Conservation (phyloP, 176 grass and related monocot genomes). For the Microstegium vimineum region DNA sequence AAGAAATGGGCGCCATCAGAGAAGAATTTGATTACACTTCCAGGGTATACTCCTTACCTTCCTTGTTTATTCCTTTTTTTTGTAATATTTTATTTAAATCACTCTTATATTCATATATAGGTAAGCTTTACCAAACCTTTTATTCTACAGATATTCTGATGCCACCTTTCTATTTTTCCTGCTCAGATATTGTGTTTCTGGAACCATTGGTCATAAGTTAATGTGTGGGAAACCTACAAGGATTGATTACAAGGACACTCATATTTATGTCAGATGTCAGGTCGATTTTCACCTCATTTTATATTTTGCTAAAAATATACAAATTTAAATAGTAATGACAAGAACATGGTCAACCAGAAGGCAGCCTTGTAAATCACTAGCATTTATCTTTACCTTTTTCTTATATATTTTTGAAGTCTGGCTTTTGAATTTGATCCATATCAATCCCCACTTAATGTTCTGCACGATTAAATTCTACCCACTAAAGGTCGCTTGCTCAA, state of each 20-base stretch:
- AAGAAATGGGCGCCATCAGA: slow-evolving; percentile 97
- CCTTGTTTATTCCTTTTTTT: not conserved
- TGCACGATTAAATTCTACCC: not conserved
- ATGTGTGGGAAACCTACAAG: slow-evolving; percentile 91
- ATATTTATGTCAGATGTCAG: slow-evolving; percentile 93
- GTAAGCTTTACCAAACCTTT: not conserved
- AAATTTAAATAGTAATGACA: not conserved
- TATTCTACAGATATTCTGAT: not conserved
- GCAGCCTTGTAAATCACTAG: not conserved
- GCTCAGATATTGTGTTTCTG: slow-evolving; percentile 92
- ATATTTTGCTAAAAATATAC: not conserved
- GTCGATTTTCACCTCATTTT: slow-evolving; percentile 37
- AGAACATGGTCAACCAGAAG: not conserved
- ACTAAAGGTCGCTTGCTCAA: not conserved
- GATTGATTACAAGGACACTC: slow-evolving; percentile 73
- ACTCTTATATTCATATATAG: not conserved
- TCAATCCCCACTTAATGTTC: not conserved
- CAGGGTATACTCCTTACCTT: slow-evolving; percentile 53
- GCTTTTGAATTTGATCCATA: not conserved
- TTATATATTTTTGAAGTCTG: not conserved
- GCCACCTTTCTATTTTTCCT: not conserved
- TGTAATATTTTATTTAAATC: not conserved
- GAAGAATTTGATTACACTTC: slow-evolving; percentile 81
- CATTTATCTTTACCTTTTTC: not conserved
- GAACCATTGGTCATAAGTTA: slow-evolving; percentile 90